Evolutionary conservation across 345 rosid genomes (phyloP), one percentile per base, ranked within the genome.

Genomic region (Nasturtium officinale): DNA sequence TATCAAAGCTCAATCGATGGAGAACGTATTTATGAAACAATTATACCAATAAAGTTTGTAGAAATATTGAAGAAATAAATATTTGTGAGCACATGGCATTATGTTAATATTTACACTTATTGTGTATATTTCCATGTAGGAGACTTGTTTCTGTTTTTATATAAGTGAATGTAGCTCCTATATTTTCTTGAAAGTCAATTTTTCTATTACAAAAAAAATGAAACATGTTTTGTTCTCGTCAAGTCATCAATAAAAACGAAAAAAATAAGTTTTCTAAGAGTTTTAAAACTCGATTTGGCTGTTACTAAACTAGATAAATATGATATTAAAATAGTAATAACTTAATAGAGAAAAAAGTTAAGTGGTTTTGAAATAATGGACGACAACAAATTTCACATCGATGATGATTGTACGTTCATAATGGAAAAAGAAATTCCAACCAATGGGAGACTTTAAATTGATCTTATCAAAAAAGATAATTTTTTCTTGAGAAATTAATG

Each of bases 361-460:
- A 32, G 32, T 48, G 11, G 37, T 38, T 51, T 26, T 50, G 67
- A 50, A 61, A 33, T 59, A 30, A 50, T 50, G 13, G 50, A 10
- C 5, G 50, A 42, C 28, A 7, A 63, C 43, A 63, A 40, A 25
- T 0, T 71, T 71, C 43, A 20, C 53, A 52, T 51, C 45, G 54
- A 40, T 72, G 25, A 72, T 62, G 54, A 71, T 32, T 16, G 69
- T 52, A 53, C 26, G 62, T 54, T 7, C 38, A 32, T 32, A 63
- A 61, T 51, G 69, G 62, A 71, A 12, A 61, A 61, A 52, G 69
- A 64, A 54, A 73, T 50, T 56, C 21, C 26, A 73, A 63, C 77
- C 77, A 73, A 64, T 73, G 26, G 30, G 58, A 73, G 71, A 73
- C 71, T 55, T 73, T 46, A 64, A 32, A 73, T 65, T 65, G 77